These are phyloP conservation scores for Vaccinium myrtillus DNA, from an alignment of 148 eudicot genomes.

Conservation along the genomic window DNA sequence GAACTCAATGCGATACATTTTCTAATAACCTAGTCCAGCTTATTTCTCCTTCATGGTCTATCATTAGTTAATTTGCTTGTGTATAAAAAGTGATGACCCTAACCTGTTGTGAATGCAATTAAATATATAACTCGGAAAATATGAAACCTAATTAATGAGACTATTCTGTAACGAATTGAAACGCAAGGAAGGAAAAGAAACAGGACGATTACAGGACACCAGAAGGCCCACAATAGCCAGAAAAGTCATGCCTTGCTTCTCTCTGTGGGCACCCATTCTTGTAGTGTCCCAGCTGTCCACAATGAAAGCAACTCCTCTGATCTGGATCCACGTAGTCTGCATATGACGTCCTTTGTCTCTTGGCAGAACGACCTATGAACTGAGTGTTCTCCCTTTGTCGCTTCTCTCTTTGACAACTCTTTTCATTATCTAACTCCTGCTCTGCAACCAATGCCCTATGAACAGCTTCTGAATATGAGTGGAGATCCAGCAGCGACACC, in stretches of 20 bases:
- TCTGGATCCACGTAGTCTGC: background rate
- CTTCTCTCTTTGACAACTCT: background rate
- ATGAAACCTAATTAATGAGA: background rate
- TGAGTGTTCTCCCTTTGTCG: background rate
- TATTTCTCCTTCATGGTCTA: background rate
- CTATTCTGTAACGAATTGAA: background rate
- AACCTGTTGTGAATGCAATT: background rate
- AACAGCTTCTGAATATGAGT: background rate
- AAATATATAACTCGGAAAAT: background rate
- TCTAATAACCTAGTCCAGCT: background rate
- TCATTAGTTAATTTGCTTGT: slow-evolving; percentile 1
- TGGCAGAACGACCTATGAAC: too few relatives aligned
- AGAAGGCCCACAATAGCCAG: background rate
- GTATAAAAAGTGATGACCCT: background rate
- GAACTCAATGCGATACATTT: background rate
- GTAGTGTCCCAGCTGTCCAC: background rate
- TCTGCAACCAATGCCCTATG: background rate
- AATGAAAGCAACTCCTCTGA: background rate
- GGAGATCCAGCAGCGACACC: background rate
- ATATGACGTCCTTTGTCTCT: too few relatives aligned
- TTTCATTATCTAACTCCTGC: background rate
- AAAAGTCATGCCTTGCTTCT: background rate
- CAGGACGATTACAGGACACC: background rate
- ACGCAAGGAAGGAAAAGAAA: background rate
- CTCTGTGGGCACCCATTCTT: background rate